Percentiles rank a stretch among this genome's conserved stretches.
Evolutionary conservation across 2,329 filamentous ascomycete genomes (phyloP).

Genomic region (Incumbomyces delicatus): DNA sequence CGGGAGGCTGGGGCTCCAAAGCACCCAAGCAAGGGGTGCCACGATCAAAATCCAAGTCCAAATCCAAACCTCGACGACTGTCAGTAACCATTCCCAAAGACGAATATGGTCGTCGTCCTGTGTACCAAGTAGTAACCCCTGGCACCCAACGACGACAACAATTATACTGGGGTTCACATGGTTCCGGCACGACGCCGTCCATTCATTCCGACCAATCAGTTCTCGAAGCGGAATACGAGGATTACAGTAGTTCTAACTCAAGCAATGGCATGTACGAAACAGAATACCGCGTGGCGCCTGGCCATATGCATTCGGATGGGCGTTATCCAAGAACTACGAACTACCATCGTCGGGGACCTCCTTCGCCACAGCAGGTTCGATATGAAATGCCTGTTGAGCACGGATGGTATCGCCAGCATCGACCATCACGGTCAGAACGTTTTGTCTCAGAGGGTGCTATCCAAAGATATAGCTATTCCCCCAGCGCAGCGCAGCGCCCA

Average conservation of each 20-base stretch:
- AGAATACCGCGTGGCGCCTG: neutral
- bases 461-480: neutral
- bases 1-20: neutral
- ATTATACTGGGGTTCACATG: constrained; percentile 1
- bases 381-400: neutral
- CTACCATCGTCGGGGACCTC: constrained; percentile 3
- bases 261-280: neutral
- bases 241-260: constrained; percentile 4
- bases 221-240: constrained; percentile 7
- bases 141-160: neutral
- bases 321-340: constrained; percentile 1
- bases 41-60: neutral
- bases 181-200: constrained; percentile 2
- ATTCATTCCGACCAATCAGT: constrained; percentile 3
- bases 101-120: neutral
- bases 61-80: neutral
- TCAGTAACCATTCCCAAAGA: constrained; percentile 2
- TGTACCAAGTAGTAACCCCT: neutral
- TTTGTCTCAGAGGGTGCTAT: constrained; percentile 2
- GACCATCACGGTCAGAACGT: neutral
- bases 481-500: neutral
- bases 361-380: constrained; percentile 1
- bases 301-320: neutral
- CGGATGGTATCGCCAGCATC: neutral
- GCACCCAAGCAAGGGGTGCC: neutral